These are phyloP conservation scores for Triangularia setosa DNA, from an alignment of 2,329 filamentous ascomycete species.

Conservation along the genomic window DNA sequence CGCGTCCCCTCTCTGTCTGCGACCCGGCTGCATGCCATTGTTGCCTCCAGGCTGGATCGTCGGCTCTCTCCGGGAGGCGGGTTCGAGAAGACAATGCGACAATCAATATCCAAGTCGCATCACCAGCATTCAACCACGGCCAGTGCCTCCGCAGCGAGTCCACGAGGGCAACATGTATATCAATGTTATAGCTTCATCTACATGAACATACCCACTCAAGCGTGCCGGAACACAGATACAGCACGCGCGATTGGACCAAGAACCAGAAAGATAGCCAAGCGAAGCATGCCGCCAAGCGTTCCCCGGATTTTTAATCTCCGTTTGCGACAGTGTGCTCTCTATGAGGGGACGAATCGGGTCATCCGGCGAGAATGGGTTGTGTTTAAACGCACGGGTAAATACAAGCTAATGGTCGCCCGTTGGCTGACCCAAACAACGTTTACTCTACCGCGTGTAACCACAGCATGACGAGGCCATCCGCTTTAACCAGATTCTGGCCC, in stretches of 20 bases:
- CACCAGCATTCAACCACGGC: conserved; percentile 18
- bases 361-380: conserved; percentile 11
- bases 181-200: not conserved
- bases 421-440: conserved; percentile 1
- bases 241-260: conserved; percentile 1
- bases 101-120: conserved; percentile 22
- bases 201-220: conserved; percentile 8
- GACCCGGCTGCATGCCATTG: not conserved
- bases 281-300: conserved; percentile 16
- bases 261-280: not conserved
- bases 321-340: conserved; percentile 6
- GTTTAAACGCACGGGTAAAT: conserved; percentile 17
- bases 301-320: conserved; percentile 26
- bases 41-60: not conserved
- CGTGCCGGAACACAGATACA: not conserved
- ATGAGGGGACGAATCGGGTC: conserved; percentile 19
- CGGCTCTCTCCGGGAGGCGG: not conserved
- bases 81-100: conserved; percentile 7
- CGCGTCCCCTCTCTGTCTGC: not conserved
- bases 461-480: conserved; percentile 5
- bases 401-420: not conserved
- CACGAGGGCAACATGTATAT: not conserved
- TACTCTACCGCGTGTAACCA: not conserved
- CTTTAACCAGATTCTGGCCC: conserved; percentile 7
- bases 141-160: not conserved